Conservation (phyloP, 257 asterid species). For the Solanum bukasovii region DNA sequence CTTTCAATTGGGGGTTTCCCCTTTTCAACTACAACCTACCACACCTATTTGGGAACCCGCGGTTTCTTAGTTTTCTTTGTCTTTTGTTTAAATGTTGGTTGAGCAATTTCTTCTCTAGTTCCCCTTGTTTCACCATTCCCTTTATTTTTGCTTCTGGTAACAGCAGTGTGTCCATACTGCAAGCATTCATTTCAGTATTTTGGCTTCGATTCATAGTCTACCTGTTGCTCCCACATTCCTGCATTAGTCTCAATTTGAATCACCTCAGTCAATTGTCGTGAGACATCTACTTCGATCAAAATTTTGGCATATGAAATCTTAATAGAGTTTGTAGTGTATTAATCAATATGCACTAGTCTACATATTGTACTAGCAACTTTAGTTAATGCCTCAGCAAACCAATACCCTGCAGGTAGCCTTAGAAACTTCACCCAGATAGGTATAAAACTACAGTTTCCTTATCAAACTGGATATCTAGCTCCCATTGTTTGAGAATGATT, state of each 20-base stretch:
- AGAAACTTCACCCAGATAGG: too few species aligned
- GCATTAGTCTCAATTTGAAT: neutral
- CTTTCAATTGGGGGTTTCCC: too few species aligned
- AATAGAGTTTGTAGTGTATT: neutral
- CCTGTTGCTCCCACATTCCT: neutral
- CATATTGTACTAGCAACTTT: neutral
- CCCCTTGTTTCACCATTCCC: neutral
- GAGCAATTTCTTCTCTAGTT: neutral
- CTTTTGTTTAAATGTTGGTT: too few species aligned
- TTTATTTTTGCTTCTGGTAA: neutral
- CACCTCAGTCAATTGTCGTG: neutral
- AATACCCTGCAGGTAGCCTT: too few species aligned
- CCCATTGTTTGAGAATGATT: neutral
- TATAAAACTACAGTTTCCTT: fast-evolving
- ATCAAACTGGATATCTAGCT: neutral
- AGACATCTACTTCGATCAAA: neutral
- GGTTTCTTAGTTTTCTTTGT: too few species aligned
- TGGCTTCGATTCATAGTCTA: neutral
- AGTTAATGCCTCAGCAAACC: too few species aligned
- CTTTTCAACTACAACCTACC: too few species aligned
- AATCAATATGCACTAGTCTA: neutral
- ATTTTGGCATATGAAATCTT: neutral
- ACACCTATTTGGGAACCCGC: too few species aligned
- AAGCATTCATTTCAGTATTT: neutral
- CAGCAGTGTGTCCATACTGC: neutral